Base-by-base conservation (phyloP, 2,329 filamentous ascomycete species). In the Claviceps cyperi region DNA sequence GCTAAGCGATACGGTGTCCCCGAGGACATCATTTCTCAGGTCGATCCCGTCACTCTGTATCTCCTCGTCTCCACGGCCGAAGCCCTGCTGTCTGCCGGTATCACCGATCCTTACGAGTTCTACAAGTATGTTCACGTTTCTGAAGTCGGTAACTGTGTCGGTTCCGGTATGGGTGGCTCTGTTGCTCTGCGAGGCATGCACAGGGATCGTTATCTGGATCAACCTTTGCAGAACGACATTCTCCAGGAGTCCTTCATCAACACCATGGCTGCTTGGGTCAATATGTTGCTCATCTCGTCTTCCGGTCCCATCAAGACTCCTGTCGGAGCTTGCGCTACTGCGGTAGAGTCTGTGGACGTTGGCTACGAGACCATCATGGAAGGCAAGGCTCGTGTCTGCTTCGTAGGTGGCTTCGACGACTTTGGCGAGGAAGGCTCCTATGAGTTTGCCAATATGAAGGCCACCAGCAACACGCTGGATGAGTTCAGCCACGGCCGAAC, bases 381-480 rank as follows among this genome's bases (percentile, higher is more conserved):
- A 68, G 92, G 92, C 70, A 98, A 98, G 77, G 92, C 94, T 53
- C 86, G 90, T 48, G 81, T 98, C 62, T 97, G 91, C 77, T 84
- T 98, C 57, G 94, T 98, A 52, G 92, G 92, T 78, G 92, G 92
- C 58, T 97, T 98, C 63, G 92, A 98, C 72, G 94, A 98, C 71
- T 96, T 98, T 74, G 89, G 94, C 62, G 92, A 98, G 71, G 92
- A 98, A 71, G 94, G 92, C 48, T 98, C 92, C 1, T 98, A 96
- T 64, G 92, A 98, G 69, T 98, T 98, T 66, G 92, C 92, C 75
- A 98, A 98, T 76, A 98, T 98, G 92, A 94, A 95, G 72, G 92
- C 92, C 52, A 98, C 92, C 50, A 96, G 90, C 78, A 98, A 97
- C 64, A 90, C 91, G 24, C 85, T 96, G 54, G 90, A 97, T 58